A percentile compares a stretch with the other conserved stretches of the same genome.
Conservation (phyloP, 306 rosid genomes). For the Trifolium pratense region DNA sequence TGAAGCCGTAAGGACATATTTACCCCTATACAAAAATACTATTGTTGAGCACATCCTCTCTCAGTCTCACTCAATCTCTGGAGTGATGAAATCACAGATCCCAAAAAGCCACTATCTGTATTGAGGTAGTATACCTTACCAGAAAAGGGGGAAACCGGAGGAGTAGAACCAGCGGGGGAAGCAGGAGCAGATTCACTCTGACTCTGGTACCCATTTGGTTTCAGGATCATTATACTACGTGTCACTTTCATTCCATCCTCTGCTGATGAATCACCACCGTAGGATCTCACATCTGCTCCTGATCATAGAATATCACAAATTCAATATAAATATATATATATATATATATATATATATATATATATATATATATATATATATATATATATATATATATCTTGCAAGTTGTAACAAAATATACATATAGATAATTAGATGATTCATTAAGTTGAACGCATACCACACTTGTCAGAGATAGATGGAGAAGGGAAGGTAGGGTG, state of each 20-base stretch:
- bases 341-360: too few relatives aligned
- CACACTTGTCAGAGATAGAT: conserved; percentile 64
- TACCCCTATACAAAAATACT: conserved; percentile 32
- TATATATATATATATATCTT: background rate
- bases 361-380: too few relatives aligned
- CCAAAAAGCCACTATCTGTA: background rate
- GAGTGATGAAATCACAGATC: too few relatives aligned
- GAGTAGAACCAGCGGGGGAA: conserved; percentile 88
- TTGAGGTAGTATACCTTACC: conserved; percentile 76
- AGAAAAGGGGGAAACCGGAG: conserved; percentile 86
- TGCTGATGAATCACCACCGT: conserved; percentile 54
- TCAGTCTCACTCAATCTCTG: background rate
- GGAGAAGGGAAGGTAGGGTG: conserved; percentile 51
- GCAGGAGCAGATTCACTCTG: conserved; percentile 74
- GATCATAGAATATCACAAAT: too few relatives aligned
- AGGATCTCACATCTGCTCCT: conserved; percentile 49
- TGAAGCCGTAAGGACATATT: conserved; percentile 38
- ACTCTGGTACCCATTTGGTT: conserved; percentile 71
- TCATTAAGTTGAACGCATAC: conserved; percentile 50
- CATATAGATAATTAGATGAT: background rate
- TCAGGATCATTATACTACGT: conserved; percentile 88
- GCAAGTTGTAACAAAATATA: background rate
- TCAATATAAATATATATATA: too few relatives aligned
- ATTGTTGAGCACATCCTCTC: background rate
- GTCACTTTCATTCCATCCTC: conserved; percentile 65